Evolutionary conservation across 2,329 filamentous ascomycete species (phyloP), one percentile per base, ranked within the genome.

Genomic region (Raffaelea arxii): DNA sequence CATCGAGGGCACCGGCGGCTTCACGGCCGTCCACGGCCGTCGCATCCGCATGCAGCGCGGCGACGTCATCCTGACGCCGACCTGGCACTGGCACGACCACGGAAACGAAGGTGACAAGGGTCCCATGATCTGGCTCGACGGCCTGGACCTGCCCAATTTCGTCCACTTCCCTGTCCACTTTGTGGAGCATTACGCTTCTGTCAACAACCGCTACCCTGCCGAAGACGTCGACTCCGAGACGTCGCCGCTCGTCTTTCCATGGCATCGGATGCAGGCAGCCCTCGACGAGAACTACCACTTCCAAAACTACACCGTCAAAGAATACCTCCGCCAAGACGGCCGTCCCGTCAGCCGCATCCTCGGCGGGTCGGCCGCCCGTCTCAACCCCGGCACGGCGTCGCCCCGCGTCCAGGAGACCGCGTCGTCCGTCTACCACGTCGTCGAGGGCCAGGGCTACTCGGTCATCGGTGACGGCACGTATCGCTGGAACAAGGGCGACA

Each of bases 91-190:
- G 65, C 72, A 75, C 48, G 73, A 77, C 51, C 73, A 77, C 47
- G 74, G 73, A 14, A 75, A 77, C 39, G 69, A 77, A 21, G 69
- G 72, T 0, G 62, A 63, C 0, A n/a, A n/a, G n/a, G 67, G 65
- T 0, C 72, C 72, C 0, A 71, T 77, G 66, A 73, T 78, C 46
- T 78, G 74, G 74, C 65, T 78, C 2, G 74, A 78, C 52, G 72
- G 69, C 1, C 61, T 78, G 0, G 70, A 77, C 54, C 56, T 77
- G 37, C 74, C 74, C 0, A 62, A 62, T 35, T 77, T 73, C 49
- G 59, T 61, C 7, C 65, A 71, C 49, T 71, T 71, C 38, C 73
- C 72, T 0, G 68, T 75, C 2, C 68, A 77, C 52, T 77, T 77
- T 52, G 70, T 70, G 5, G 67, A 77, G 58, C 67, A 73, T 48